These are phyloP conservation scores for Talaromyces thailandensis DNA, from an alignment of 495 filamentous ascomycete genomes.

Conservation along the genomic window DNA sequence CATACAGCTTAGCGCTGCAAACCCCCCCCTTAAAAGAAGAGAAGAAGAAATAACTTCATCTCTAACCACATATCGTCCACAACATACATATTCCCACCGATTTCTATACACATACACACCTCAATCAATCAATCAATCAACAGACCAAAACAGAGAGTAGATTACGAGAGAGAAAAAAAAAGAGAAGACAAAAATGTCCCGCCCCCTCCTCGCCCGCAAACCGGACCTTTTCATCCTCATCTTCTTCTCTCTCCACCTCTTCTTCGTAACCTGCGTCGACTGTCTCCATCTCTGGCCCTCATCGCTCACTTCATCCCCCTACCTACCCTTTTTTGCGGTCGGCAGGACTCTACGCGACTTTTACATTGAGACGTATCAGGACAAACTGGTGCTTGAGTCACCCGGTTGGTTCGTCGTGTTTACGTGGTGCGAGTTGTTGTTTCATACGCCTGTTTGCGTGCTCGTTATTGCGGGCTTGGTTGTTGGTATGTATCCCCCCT, in stretches of 20 bases:
- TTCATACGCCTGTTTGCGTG: slow-evolving; percentile 58
- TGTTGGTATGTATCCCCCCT: slow-evolving; percentile 31
- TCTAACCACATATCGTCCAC: background rate
- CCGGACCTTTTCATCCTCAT: slow-evolving; percentile 3
- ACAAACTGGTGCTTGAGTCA: slow-evolving; percentile 62
- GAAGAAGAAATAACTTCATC: too few relatives aligned
- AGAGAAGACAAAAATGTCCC: background rate
- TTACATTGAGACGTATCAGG: slow-evolving; percentile 62
- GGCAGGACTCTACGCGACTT: slow-evolving; percentile 34
- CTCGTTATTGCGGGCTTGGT: slow-evolving; percentile 51
- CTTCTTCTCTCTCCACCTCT: slow-evolving; percentile 2
- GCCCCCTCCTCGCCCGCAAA: background rate
- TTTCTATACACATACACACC: too few relatives aligned
- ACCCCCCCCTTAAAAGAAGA: too few relatives aligned
- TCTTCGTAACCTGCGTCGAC: background rate
- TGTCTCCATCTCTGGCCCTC: slow-evolving; percentile 4
- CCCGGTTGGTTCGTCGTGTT: slow-evolving; percentile 66
- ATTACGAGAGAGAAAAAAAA: too few relatives aligned
- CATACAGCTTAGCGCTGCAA: too few relatives aligned
- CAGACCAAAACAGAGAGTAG: too few relatives aligned
- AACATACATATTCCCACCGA: too few relatives aligned
- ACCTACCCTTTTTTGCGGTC: background rate
- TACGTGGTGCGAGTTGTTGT: slow-evolving; percentile 58
- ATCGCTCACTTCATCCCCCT: background rate
- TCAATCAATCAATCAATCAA: too few relatives aligned